Conservation (phyloP, 1,284 basidiomycete genomes). For the Fomitopsis pinicola region DNA sequence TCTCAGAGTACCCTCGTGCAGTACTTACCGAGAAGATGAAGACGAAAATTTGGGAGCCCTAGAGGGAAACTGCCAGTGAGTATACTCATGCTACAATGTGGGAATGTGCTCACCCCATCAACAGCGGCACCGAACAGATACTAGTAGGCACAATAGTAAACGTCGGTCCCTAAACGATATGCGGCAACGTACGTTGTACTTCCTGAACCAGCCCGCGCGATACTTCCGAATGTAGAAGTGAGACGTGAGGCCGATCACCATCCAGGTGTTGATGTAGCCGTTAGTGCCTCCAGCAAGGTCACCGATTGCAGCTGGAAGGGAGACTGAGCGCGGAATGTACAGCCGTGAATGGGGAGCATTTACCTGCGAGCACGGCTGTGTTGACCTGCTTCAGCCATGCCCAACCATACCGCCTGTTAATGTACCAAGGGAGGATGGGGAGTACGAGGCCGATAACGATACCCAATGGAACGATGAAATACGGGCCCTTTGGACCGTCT, state of each 20-base stretch:
- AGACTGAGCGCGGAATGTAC: not conserved
- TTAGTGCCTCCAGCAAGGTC: conserved; percentile 3
- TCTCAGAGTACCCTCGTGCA: too few species aligned
- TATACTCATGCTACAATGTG: too few species aligned
- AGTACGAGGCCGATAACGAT: conserved; percentile 8
- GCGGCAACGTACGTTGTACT: conserved; percentile 39
- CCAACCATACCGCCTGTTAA: conserved; percentile 6
- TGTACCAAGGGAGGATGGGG: conserved; percentile 5
- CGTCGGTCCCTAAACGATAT: not conserved
- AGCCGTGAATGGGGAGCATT: not conserved
- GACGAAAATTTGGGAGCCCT: conserved; percentile 4
- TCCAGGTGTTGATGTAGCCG: conserved; percentile 7
- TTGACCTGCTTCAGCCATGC: conserved; percentile 5
- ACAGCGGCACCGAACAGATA: conserved; percentile 4
- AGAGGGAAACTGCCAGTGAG: not conserved
- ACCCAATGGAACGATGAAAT: conserved; percentile 8
- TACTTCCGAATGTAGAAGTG: conserved; percentile 20
- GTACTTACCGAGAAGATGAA: conserved; percentile 5
- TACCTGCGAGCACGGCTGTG: conserved; percentile 5
- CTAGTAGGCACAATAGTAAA: not conserved
- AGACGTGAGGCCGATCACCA: conserved; percentile 20
- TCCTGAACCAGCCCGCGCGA: conserved; percentile 43
- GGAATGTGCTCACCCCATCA: not conserved
- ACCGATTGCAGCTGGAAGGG: conserved; percentile 5
- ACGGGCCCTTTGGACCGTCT: conserved; percentile 39